Percentiles rank a stretch among this genome's conserved stretches.
Evolutionary conservation across 139 green algal species (phyloP).

Genomic region (Micromonas commoda): DNA sequence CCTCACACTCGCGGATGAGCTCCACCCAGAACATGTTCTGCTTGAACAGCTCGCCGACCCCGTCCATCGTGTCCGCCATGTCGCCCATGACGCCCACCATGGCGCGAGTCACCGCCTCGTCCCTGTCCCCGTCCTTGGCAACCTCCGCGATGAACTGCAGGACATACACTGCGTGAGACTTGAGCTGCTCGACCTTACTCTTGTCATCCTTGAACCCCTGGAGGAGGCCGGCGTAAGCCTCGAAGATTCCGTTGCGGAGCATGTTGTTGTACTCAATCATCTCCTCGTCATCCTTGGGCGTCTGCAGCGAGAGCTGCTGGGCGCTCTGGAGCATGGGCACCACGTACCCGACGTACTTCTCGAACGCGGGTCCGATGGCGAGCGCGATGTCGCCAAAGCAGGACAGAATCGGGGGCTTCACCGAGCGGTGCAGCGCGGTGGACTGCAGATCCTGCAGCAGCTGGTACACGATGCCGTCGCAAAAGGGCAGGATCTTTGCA

Average conservation of each 20-base stretch:
- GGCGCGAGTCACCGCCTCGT: constrained; percentile 45
- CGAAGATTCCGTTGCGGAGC: constrained; percentile 82
- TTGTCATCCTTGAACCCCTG: constrained; percentile 46
- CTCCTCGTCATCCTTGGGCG: constrained; percentile 52
- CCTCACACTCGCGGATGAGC: background rate
- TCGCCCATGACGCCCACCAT: constrained; percentile 65
- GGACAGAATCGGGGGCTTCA: constrained; percentile 93
- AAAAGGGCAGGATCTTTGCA: constrained; percentile 65
- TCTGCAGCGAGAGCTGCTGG: constrained; percentile 51
- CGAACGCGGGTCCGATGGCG: constrained; percentile 74
- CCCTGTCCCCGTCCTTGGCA: constrained; percentile 48
- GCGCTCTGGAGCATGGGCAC: constrained; percentile 72
- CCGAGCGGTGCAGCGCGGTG: constrained; percentile 72
- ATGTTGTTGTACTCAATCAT: constrained; percentile 86
- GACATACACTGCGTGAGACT: constrained; percentile 35
- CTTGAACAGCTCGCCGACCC: constrained; percentile 32
- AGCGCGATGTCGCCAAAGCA: constrained; percentile 91
- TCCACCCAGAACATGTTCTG: constrained; percentile 18
- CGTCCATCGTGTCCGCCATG: constrained; percentile 45
- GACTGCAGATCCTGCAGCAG: constrained; percentile 41
- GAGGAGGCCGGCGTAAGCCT: constrained; percentile 85
- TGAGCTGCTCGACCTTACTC: background rate
- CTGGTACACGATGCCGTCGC: constrained; percentile 54
- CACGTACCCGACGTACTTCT: constrained; percentile 76
- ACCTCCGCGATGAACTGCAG: constrained; percentile 62